Evolutionary conservation across 129 eudicot species (phyloP).

Genomic region (Ambrosia artemisiifolia): DNA sequence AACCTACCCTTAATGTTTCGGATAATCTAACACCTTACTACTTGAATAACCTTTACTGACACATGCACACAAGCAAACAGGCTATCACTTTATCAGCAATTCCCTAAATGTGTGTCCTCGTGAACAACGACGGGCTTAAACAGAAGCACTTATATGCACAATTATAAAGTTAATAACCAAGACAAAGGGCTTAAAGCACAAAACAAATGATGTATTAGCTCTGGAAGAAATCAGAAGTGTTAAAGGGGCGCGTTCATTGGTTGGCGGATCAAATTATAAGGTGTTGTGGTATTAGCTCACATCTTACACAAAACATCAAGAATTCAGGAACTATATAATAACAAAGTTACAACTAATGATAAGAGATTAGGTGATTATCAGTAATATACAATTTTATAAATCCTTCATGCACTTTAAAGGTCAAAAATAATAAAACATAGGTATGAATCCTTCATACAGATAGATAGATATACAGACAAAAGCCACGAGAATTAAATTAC

Average conservation of each 20-base stretch:
- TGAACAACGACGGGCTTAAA: not conserved
- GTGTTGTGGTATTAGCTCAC: not conserved
- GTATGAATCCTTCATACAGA: not conserved
- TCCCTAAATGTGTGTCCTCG: not conserved
- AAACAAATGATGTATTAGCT: not conserved
- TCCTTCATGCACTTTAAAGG: not conserved
- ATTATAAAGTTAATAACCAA: not conserved
- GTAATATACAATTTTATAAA: not conserved
- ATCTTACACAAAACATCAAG: conserved; percentile 1
- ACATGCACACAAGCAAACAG: not conserved
- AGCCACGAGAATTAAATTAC: not conserved
- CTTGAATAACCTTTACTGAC: not conserved
- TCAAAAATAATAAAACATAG: not conserved
- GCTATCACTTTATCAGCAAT: not conserved
- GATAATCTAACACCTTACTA: not conserved
- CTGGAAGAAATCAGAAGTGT: not conserved
- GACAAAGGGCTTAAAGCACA: not conserved
- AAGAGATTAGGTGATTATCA: not conserved
- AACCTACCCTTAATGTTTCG: not conserved
- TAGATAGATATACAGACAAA: not conserved
- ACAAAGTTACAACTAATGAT: not conserved
- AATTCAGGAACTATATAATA: not conserved
- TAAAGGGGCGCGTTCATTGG: too few relatives aligned
- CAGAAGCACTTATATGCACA: not conserved
- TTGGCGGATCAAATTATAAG: too few relatives aligned